These are phyloP conservation scores for Lecanicillium sp. DNA, from an alignment of 2,329 filamentous ascomycete species.

Conservation along the genomic window DNA sequence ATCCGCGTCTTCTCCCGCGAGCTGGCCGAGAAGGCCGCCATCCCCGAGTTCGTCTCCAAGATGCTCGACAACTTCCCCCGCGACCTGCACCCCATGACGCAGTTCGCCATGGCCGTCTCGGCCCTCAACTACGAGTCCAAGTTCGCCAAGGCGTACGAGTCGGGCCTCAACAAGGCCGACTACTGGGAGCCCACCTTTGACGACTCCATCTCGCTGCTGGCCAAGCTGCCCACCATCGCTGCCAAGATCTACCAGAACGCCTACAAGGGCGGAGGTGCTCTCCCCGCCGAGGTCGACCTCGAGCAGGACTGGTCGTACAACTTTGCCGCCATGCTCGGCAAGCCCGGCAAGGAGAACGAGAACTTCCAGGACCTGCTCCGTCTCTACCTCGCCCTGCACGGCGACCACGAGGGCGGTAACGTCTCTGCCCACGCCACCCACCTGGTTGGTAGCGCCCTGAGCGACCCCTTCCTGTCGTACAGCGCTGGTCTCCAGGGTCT, in stretches of 20 bases:
- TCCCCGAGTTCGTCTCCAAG: conserved; percentile 77
- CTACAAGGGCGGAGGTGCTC: conserved; percentile 64
- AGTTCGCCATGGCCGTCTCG: conserved; percentile 90
- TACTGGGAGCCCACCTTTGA: conserved; percentile 99
- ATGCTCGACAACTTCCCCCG: conserved; percentile 86
- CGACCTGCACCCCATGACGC: conserved; percentile 95
- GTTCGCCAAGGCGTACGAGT: conserved; percentile 89
- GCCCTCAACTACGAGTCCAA: conserved; percentile 92
- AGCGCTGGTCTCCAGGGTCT: conserved; percentile 92
- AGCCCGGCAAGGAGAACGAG: conserved; percentile 78
- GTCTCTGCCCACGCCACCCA: conserved; percentile 95
- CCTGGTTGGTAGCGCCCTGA: conserved; percentile 87
- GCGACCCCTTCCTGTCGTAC: conserved; percentile 93
- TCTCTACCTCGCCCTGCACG: conserved; percentile 91
- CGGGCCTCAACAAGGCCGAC: conserved; percentile 86
- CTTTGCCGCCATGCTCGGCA: conserved; percentile 93
- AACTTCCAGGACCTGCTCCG: conserved; percentile 93
- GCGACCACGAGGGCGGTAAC: conserved; percentile 96
- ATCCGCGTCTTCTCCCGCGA: conserved; percentile 77
- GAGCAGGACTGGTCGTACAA: conserved; percentile 98
- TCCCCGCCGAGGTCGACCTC: conserved; percentile 69
- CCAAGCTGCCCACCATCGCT: conserved; percentile 93
- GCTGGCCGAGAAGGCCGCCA: conserved; percentile 74
- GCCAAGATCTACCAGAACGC: conserved; percentile 96
- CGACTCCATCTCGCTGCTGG: conserved; percentile 85